Evolutionary conservation across 495 filamentous ascomycete genomes (phyloP).

Genomic region (Podospora didyma): DNA sequence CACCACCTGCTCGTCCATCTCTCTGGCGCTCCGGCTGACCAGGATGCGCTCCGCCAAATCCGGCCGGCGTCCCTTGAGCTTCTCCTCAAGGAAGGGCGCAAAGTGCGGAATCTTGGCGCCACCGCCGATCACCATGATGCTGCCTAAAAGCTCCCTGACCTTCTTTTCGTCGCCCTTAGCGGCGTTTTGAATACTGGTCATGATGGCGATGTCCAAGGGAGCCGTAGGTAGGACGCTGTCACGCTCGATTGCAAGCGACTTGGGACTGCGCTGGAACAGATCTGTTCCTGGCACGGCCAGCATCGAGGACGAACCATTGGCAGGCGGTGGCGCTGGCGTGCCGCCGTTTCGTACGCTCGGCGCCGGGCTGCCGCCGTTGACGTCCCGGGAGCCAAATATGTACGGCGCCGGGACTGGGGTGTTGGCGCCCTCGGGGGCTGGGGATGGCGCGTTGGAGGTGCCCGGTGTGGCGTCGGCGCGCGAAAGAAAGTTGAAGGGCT

Average conservation of each 20-base stretch:
- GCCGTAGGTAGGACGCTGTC: slow-evolving; percentile 78
- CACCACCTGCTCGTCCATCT: slow-evolving; percentile 91
- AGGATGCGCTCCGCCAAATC: slow-evolving; percentile 77
- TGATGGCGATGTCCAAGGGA: slow-evolving; percentile 82
- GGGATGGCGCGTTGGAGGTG: slow-evolving; percentile 82
- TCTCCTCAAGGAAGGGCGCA: slow-evolving; percentile 73
- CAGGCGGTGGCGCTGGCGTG: slow-evolving; percentile 39
- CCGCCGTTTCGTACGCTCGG: slow-evolving; percentile 45
- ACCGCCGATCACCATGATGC: slow-evolving; percentile 94
- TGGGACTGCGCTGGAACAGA: slow-evolving; percentile 40
- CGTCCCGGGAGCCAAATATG: slow-evolving; percentile 44
- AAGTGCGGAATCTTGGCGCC: slow-evolving; percentile 77
- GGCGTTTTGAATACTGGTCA: slow-evolving; percentile 82
- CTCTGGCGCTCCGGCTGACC: slow-evolving; percentile 80
- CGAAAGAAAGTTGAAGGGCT: slow-evolving; percentile 52
- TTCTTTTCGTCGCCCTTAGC: slow-evolving; percentile 87
- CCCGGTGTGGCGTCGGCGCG: slow-evolving; percentile 67
- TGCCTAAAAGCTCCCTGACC: slow-evolving; percentile 82
- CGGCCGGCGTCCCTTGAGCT: slow-evolving; percentile 63
- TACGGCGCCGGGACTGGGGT: slow-evolving; percentile 61
- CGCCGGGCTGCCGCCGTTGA: slow-evolving; percentile 41
- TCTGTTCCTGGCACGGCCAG: slow-evolving; percentile 18
- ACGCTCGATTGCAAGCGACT: slow-evolving; percentile 58
- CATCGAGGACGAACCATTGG: slow-evolving; percentile 7
- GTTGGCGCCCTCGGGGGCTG: slow-evolving; percentile 69